Evolutionary conservation across 2,329 filamentous ascomycete genomes (phyloP).

Genomic region (Xylariaceae sp.): DNA sequence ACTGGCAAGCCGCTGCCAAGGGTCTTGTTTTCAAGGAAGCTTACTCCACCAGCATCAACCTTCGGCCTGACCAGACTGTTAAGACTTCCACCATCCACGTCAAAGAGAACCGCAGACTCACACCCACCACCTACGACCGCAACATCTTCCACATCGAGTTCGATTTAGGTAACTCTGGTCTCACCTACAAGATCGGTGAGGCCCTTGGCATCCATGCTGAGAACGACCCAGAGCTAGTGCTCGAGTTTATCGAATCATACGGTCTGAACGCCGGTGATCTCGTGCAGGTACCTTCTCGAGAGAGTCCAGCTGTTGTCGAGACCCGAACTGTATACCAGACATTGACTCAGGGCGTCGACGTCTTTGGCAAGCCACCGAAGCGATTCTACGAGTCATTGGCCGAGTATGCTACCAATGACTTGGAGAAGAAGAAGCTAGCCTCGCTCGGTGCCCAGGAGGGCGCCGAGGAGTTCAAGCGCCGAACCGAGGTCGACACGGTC

Average conservation of each 20-base stretch:
- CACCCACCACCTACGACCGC: constrained; percentile 86
- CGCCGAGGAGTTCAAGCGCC: constrained; percentile 88
- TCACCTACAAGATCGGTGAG: constrained; percentile 97
- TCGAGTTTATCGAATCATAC: constrained; percentile 89
- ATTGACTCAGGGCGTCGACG: constrained; percentile 90
- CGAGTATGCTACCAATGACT: constrained; percentile 82
- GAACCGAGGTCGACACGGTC: constrained; percentile 86
- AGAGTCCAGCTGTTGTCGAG: constrained; percentile 76
- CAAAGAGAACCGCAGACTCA: constrained; percentile 94
- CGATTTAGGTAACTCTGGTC: constrained; percentile 86
- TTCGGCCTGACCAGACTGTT: constrained; percentile 85
- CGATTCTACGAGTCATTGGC: constrained; percentile 94
- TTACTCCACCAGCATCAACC: constrained; percentile 73
- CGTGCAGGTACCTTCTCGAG: constrained; percentile 89
- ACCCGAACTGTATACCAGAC: constrained; percentile 93
- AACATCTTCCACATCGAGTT: constrained; percentile 99
- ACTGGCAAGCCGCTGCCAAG: constrained; percentile 87
- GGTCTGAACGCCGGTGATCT: constrained; percentile 82
- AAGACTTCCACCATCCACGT: constrained; percentile 89
- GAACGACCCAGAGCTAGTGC: constrained; percentile 81
- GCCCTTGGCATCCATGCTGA: constrained; percentile 95
- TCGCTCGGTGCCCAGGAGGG: constrained; percentile 80
- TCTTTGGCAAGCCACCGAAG: constrained; percentile 96
- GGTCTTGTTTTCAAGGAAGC: constrained; percentile 93
- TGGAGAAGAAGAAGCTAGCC: constrained; percentile 81